Conservation (phyloP, 768 basidiomycete species). For the Hortiboletus campestris region DNA sequence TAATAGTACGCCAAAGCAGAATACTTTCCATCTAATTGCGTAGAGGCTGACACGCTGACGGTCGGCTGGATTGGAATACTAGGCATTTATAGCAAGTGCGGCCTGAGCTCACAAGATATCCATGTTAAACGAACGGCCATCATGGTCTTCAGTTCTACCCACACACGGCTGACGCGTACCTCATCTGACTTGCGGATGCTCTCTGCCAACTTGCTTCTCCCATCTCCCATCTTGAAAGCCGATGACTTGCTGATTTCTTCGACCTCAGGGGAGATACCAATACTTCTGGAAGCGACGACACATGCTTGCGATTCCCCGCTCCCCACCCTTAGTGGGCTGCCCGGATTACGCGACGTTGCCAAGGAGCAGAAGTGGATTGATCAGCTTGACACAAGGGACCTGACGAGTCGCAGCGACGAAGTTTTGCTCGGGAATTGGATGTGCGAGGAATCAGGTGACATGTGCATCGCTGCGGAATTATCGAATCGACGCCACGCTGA, state of each 20-base stretch:
- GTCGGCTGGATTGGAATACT: constrained; percentile 20
- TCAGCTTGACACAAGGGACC: background rate
- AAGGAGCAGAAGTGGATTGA: constrained; percentile 4
- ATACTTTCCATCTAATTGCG: background rate
- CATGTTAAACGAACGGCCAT: background rate
- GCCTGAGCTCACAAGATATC: background rate
- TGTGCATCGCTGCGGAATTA: background rate
- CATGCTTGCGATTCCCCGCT: constrained; percentile 7
- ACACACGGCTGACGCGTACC: constrained; percentile 36
- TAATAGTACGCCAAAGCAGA: constrained; percentile 9
- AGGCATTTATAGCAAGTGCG: constrained; percentile 5
- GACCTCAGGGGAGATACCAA: constrained; percentile 52
- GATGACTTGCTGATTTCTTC: constrained; percentile 34
- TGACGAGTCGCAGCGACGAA: background rate
- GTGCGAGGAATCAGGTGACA: constrained; percentile 2
- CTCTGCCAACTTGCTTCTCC: constrained; percentile 36
- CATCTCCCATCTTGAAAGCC: constrained; percentile 47
- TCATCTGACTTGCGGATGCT: constrained; percentile 41
- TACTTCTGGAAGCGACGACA: constrained; percentile 37
- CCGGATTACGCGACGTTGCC: constrained; percentile 3
- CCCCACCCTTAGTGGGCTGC: background rate
- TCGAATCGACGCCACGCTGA: background rate
- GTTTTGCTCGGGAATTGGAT: background rate
- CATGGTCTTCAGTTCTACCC: constrained; percentile 18
- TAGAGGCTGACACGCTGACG: constrained; percentile 21